phyloP scores from a whole-genome alignment of 768 basidiomycete genomes.

The Rhizopogon vinicolor region DNA sequence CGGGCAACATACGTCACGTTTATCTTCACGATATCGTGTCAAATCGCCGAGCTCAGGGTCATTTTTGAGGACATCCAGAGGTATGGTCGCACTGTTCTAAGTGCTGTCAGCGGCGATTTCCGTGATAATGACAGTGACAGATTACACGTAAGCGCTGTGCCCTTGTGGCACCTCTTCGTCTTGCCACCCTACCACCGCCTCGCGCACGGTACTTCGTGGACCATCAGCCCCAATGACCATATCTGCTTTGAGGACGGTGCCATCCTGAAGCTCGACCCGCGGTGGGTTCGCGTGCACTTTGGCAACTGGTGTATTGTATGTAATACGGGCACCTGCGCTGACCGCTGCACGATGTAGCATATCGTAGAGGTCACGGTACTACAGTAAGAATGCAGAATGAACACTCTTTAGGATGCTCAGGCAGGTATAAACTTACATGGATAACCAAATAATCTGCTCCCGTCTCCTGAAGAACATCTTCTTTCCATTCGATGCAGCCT shows the following conservation, averaged over 20 bases:
- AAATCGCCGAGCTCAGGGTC: constrained; percentile 38
- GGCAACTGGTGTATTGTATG: constrained; percentile 37
- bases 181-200: constrained; percentile 30
- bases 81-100: constrained; percentile 34
- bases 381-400: constrained; percentile 5
- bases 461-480: constrained; percentile 45
- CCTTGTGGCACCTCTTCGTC: constrained; percentile 22
- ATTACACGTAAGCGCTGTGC: constrained; percentile 42
- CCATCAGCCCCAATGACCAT: constrained; percentile 65
- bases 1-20: constrained; percentile 16
- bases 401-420: not conserved
- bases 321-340: constrained; percentile 46
- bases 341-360: constrained; percentile 44
- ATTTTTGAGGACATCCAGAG: constrained; percentile 35
- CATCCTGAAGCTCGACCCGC: constrained; percentile 34
- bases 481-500: constrained; percentile 43
- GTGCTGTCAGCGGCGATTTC: not conserved
- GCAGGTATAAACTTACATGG: constrained; percentile 30
- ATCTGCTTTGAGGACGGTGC: constrained; percentile 45
- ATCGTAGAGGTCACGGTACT: constrained; percentile 53
- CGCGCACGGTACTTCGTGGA: constrained; percentile 37
- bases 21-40: constrained; percentile 17
- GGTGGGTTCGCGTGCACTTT: constrained; percentile 28
- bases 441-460: constrained; percentile 52
- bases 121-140: constrained; percentile 4